Conservation (phyloP, 208 protist genomes). For the Trypanosoma melophagium region DNA sequence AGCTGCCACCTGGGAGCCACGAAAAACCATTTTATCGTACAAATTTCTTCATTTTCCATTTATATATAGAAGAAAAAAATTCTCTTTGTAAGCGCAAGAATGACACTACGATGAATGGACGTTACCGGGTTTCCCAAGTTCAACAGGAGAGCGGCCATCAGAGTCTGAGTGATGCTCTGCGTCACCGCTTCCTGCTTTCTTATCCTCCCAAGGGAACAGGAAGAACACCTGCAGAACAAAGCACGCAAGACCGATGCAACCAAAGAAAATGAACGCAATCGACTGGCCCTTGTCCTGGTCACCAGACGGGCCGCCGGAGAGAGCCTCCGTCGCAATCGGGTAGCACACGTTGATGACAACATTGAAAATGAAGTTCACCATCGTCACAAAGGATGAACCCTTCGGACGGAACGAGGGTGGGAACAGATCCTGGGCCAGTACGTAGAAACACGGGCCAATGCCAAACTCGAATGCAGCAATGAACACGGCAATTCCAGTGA, state of each 20-base stretch:
- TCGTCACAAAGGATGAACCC: conserved; percentile 60
- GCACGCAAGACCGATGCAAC: conserved; percentile 58
- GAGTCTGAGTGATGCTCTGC: too few relatives aligned
- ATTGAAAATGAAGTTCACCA: conserved; percentile 83
- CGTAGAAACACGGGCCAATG: conserved; percentile 78
- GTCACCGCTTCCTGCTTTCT: too few relatives aligned
- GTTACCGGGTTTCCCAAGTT: too few relatives aligned
- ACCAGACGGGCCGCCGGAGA: conserved; percentile 80
- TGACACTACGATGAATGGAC: too few relatives aligned
- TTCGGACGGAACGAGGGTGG: conserved; percentile 72
- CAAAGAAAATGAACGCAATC: conserved; percentile 89
- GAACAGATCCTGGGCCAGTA: conserved; percentile 85
- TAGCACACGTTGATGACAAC: conserved; percentile 88
- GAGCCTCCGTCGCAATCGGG: conserved; percentile 71
- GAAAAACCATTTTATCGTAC: too few relatives aligned
- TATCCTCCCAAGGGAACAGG: conserved; percentile 55
- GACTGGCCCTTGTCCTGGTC: conserved; percentile 87
- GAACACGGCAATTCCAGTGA: conserved; percentile 80
- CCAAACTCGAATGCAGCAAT: conserved; percentile 76
- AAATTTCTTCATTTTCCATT: too few relatives aligned
- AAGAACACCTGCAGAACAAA: conserved; percentile 79
- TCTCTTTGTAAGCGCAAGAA: too few relatives aligned
- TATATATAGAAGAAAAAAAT: too few relatives aligned
- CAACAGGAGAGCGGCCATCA: too few relatives aligned
- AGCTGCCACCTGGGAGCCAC: too few relatives aligned